Evolutionary conservation across 768 basidiomycete genomes (phyloP), one percentile per base, ranked within the genome.

Genomic region (Lactarius tabidus): DNA sequence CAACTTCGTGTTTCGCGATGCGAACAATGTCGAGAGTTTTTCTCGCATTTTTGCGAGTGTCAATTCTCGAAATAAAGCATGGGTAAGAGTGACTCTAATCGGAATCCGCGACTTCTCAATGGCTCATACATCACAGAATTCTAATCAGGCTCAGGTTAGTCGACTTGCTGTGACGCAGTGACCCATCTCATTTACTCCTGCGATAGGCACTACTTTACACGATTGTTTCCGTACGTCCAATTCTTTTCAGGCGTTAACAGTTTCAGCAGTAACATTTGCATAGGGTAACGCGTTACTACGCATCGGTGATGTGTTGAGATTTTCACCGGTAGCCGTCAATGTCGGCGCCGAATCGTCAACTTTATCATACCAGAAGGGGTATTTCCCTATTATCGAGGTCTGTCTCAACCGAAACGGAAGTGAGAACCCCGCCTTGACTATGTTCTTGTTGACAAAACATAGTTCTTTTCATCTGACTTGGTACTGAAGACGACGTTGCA

Each of bases 361-460:
- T 0, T 65, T 78, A 28, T 75, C 77, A 8, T 78, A 75, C 60
- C 74, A 77, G 66, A 63, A 69, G 15, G 76, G 71, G 1, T 76
- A 75, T 64, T 70, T 78, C 48, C 72, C 71, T 6, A 52, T 78
- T 23, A 68, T 78, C 18, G 63, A 69, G 58, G 77, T 77, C 60
- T 9, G n/a, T 55, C 29, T 29, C 26, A 72, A 72, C 45, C 63
- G 39, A 62, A 26, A 43, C 3, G 10, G 23, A 14, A 20, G 6
- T 52, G 4, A 31, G 23, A 43, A 57, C 18, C 5, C 1, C 6
- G 14, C 39, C 43, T 23, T 61, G 36, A 61, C 31, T 6, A 48
- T 48, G 14, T 38, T 57, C 18, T 52, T n/a, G 43, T 39, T 36
- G 26, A 43, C 38, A 15, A 29, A n/a, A n/a, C 28, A 0, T 55